A percentile compares a stretch with the other conserved stretches of the same genome.
These are phyloP conservation scores for Penicillium concentricum DNA, from an alignment of 2,329 filamentous ascomycete genomes.

Conservation along the genomic window DNA sequence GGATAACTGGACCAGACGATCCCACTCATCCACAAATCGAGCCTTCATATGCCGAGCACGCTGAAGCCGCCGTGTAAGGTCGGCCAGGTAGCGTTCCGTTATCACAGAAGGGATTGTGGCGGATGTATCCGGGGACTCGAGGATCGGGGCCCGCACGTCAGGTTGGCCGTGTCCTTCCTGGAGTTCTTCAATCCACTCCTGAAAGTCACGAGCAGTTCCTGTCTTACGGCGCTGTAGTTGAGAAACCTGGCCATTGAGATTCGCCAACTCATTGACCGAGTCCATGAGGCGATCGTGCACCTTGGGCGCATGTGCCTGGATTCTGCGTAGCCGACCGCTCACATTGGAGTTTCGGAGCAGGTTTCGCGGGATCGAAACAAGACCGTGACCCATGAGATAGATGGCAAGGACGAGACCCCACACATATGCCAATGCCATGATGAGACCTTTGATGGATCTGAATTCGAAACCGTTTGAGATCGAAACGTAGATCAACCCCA, in stretches of 20 bases:
- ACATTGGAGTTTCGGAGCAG: constrained; percentile 78
- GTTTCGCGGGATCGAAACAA: constrained; percentile 83
- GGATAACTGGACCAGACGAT: constrained; percentile 71
- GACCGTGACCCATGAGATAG: constrained; percentile 94
- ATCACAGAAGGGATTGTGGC: constrained; percentile 71
- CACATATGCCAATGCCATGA: constrained; percentile 93
- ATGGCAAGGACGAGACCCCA: constrained; percentile 91
- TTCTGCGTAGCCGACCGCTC: constrained; percentile 67
- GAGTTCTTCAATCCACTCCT: constrained; percentile 95
- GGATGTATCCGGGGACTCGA: constrained; percentile 34
- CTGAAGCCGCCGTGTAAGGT: constrained; percentile 77
- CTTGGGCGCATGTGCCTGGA: constrained; percentile 77
- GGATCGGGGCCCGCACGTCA: constrained; percentile 52
- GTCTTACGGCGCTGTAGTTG: constrained; percentile 79
- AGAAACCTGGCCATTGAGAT: constrained; percentile 75
- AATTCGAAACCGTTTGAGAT: constrained; percentile 72
- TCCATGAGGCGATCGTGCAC: constrained; percentile 87
- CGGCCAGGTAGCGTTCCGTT: constrained; percentile 88
- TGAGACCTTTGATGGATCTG: constrained; percentile 72
- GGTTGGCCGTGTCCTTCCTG: constrained; percentile 71
- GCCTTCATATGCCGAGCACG: constrained; percentile 80
- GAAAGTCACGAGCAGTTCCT: constrained; percentile 70
- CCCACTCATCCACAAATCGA: constrained; percentile 84
- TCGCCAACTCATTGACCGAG: constrained; percentile 73
- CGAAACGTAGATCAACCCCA: constrained; percentile 81